Evolutionary conservation across 2,329 filamentous ascomycete species (phyloP).

Genomic region (Teratosphaeria pseudoeucalypti): DNA sequence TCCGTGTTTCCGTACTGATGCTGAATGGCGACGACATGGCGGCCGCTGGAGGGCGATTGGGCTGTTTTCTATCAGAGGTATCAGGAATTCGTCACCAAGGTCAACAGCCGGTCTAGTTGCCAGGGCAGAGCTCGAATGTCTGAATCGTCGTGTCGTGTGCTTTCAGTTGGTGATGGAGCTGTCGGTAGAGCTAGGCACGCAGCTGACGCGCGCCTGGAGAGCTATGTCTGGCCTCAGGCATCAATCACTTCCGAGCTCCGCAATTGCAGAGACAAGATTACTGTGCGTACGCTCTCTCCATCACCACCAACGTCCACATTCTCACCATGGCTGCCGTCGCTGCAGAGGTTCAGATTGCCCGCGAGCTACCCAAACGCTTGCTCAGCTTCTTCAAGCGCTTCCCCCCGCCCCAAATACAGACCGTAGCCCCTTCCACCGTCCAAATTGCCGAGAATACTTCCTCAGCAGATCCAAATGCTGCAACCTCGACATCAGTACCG

Average conservation of each 20-base stretch:
- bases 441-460: slow-evolving; percentile 31
- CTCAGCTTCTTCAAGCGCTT: slow-evolving; percentile 83
- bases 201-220: background rate
- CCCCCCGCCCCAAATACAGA: slow-evolving; percentile 51
- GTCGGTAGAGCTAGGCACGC: slow-evolving; percentile 1
- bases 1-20: slow-evolving; percentile 59
- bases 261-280: background rate
- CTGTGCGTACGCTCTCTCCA: background rate
- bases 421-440: slow-evolving; percentile 12
- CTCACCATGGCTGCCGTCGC: slow-evolving; percentile 8
- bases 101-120: too few species aligned
- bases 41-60: background rate
- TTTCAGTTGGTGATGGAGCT: background rate
- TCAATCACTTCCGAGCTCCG: background rate
- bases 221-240: background rate
- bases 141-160: background rate
- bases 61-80: background rate
- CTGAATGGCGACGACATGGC: slow-evolving; percentile 78
- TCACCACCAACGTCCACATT: slow-evolving; percentile 1
- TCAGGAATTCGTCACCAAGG: background rate
- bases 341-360: slow-evolving; percentile 41
- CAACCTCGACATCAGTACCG: slow-evolving; percentile 14
- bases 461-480: slow-evolving; percentile 34
- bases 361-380: slow-evolving; percentile 63
- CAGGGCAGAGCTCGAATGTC: too few species aligned